Evolutionary conservation across 495 filamentous ascomycete genomes (phyloP).

Genomic region (Cudoniella acicularis): DNA sequence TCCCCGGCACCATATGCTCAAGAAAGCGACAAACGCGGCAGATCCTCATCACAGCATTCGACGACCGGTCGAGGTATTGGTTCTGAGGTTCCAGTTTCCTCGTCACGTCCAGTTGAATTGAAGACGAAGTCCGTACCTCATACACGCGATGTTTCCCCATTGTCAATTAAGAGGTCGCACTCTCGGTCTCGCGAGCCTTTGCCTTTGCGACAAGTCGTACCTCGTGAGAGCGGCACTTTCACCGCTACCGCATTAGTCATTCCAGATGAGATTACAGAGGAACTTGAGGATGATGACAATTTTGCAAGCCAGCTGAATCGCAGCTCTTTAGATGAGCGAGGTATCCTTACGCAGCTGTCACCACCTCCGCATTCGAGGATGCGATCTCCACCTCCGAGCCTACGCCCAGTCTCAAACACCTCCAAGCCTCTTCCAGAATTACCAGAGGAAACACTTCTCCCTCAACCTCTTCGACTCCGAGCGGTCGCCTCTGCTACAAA

Average conservation of each 20-base stretch:
- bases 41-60: conserved; percentile 16
- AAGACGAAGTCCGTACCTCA: conserved; percentile 8
- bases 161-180: conserved; percentile 10
- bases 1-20: conserved; percentile 3
- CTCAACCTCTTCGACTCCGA: conserved; percentile 10
- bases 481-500: conserved; percentile 8
- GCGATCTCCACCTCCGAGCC: neutral
- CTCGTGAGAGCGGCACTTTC: conserved; percentile 29
- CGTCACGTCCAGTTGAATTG: neutral
- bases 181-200: conserved; percentile 17
- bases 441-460: conserved; percentile 15
- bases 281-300: conserved; percentile 49
- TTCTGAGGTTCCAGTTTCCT: neutral
- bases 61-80: neutral
- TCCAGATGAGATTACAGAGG: conserved; percentile 50
- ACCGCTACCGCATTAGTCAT: conserved; percentile 33
- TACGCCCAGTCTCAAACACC: neutral
- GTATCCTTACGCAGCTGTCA: conserved; percentile 40
- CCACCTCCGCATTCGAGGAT: conserved; percentile 35
- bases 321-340: conserved; percentile 30
- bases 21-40: conserved; percentile 15
- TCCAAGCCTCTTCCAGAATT: conserved; percentile 24
- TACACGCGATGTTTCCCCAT: conserved; percentile 12
- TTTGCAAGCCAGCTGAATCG: conserved; percentile 44
- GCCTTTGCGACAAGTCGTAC: conserved; percentile 37